phyloP scores from a whole-genome alignment of 1,284 basidiomycete genomes.

The Ustilago esculenta region DNA sequence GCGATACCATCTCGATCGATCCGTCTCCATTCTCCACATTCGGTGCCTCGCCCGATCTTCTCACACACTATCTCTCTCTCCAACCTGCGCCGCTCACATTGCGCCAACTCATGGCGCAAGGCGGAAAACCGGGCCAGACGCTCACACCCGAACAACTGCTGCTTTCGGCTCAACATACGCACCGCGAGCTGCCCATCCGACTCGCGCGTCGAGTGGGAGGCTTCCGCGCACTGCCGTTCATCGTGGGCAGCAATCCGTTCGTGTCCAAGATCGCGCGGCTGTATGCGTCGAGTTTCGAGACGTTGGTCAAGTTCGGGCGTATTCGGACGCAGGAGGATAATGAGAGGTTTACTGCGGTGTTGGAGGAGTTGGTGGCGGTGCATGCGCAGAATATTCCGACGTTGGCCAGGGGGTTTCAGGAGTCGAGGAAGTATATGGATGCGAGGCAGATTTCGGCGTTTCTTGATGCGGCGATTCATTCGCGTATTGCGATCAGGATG shows the following conservation, averaged over 20 bases:
- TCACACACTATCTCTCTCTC: constrained; percentile 51
- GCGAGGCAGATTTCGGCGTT: constrained; percentile 79
- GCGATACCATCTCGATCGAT: constrained; percentile 20
- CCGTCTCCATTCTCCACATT: constrained; percentile 52
- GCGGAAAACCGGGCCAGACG: constrained; percentile 52
- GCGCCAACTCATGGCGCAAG: constrained; percentile 57
- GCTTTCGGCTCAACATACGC: constrained; percentile 60
- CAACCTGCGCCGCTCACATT: constrained; percentile 60
- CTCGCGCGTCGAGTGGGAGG: constrained; percentile 61
- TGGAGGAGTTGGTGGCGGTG: constrained; percentile 77
- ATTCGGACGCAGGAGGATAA: constrained; percentile 78
- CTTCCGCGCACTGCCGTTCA: constrained; percentile 69
- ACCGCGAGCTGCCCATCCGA: constrained; percentile 64
- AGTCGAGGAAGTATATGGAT: constrained; percentile 84
- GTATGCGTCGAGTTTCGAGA: constrained; percentile 79
- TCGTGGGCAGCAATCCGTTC: constrained; percentile 89
- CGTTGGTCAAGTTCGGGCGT: constrained; percentile 75
- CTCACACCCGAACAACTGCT: constrained; percentile 57
- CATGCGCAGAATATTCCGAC: constrained; percentile 89
- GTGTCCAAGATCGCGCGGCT: constrained; percentile 78
- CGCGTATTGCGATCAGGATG: constrained; percentile 84
- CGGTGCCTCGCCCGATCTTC: constrained; percentile 59
- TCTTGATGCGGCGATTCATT: constrained; percentile 83
- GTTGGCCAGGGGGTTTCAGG: constrained; percentile 89
- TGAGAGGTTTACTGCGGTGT: constrained; percentile 74